Conservation (phyloP, 2,329 filamentous ascomycete species). For the Curvularia verruculosa region DNA sequence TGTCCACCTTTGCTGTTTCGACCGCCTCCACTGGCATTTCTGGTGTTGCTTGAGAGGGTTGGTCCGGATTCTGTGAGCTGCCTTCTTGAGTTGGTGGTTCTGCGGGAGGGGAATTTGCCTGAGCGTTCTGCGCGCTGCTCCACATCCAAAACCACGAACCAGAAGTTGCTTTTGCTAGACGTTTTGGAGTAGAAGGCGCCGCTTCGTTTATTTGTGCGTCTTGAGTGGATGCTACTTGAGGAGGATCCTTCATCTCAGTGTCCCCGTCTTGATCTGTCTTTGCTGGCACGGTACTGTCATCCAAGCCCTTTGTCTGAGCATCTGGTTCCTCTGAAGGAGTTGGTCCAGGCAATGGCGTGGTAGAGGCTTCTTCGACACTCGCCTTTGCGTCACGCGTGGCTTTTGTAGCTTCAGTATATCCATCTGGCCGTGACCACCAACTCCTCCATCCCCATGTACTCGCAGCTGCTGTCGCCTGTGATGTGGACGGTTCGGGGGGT, state of each 20-base stretch:
- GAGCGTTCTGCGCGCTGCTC: conserved; percentile 55
- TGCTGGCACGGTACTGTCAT: conserved; percentile 5
- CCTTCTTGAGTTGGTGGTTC: conserved; percentile 15
- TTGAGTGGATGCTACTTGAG: conserved; percentile 9
- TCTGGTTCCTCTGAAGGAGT: conserved; percentile 46
- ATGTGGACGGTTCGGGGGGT: conserved; percentile 50
- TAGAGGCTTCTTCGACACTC: conserved; percentile 47
- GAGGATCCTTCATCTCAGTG: conserved; percentile 28
- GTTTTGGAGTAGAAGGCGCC: conserved; percentile 11
- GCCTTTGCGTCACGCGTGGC: conserved; percentile 33
- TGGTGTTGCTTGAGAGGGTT: conserved; percentile 12
- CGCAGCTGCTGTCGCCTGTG: conserved; percentile 13
- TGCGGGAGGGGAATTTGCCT: conserved; percentile 34
- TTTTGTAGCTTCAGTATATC: conserved; percentile 50
- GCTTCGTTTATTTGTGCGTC: conserved; percentile 27
- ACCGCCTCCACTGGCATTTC: not conserved
- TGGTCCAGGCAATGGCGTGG: conserved; percentile 50
- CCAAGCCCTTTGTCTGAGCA: conserved; percentile 34
- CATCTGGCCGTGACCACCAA: conserved; percentile 60
- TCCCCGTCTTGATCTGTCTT: conserved; percentile 18
- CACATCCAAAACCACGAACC: conserved; percentile 58
- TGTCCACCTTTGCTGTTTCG: not conserved
- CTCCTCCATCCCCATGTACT: conserved; percentile 52
- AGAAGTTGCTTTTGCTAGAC: conserved; percentile 27
- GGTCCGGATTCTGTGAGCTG: conserved; percentile 13